Conservation (phyloP, 306 rosid genomes). For the Acacia acuminata region DNA sequence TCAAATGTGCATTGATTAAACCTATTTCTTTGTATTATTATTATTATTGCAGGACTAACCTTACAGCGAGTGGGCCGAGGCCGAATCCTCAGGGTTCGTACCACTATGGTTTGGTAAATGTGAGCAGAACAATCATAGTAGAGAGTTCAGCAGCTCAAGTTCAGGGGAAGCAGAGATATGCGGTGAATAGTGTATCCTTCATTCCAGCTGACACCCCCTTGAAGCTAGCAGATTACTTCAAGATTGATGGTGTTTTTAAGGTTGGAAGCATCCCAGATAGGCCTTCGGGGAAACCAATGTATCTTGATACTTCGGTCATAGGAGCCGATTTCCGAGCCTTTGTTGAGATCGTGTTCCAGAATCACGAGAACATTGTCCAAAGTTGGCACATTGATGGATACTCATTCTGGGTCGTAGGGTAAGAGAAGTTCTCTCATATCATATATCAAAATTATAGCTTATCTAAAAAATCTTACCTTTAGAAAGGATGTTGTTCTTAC, state of each 20-base stretch:
- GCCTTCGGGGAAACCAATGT: constrained; percentile 55
- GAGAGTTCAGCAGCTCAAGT: constrained; percentile 79
- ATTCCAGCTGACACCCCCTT: constrained; percentile 75
- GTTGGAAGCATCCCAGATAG: constrained; percentile 75
- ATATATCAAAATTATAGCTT: neutral
- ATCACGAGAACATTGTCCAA: constrained; percentile 69
- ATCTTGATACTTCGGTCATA: constrained; percentile 84
- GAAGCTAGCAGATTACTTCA: constrained; percentile 87
- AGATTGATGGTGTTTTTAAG: constrained; percentile 65
- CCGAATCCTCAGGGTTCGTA: constrained; percentile 98
- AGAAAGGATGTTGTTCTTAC: neutral
- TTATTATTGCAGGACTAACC: constrained; percentile 63
- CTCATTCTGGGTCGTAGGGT: constrained; percentile 97
- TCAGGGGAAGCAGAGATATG: constrained; percentile 75
- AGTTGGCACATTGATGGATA: constrained; percentile 90
- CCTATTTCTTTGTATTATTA: neutral
- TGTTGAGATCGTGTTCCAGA: constrained; percentile 79
- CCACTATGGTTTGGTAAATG: constrained; percentile 78
- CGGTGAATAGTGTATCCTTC: constrained; percentile 76
- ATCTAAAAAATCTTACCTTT: neutral
- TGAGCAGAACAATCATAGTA: constrained; percentile 63
- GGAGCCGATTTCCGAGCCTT: constrained; percentile 84
- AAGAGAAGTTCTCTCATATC: constrained; percentile 28
- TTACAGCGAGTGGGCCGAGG: constrained; percentile 95
- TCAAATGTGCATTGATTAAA: neutral